Evolutionary conservation across 495 filamentous ascomycete species (phyloP), one percentile per base, ranked within the genome.

Genomic region (Pseudotulostoma volvatum): DNA sequence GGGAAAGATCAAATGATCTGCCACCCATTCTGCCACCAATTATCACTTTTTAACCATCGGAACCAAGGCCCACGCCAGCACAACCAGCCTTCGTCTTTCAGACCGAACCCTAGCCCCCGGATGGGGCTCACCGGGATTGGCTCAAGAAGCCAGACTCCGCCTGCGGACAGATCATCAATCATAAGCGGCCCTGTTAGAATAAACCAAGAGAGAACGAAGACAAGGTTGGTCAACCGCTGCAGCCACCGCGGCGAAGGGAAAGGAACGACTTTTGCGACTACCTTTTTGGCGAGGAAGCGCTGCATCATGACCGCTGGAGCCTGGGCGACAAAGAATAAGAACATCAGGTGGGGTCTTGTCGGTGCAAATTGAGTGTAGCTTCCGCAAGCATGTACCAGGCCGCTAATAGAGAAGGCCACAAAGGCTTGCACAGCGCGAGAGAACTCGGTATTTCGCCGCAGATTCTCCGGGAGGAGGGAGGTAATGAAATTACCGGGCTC

Each of bases 1-100:
- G 23, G n/a, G 28, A 34, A 42, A 15, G 32, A 34, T 58, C 45
- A 71, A 19, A 71, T 18, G 8, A 60, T 42, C 2, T 55, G 49
- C 17, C 77, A 36, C 2, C 80, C 79, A 36, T 60, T 73, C 40
- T 76, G 65, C 80, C 79, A 84, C 67, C 74, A 84, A 19, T 57
- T 55, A 19, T 55, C 53, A 20, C 70, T 74, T 19, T 46, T 52
- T 59, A 64, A 64, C 42, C 66, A 64, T 44, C 59, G 64, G 37
- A 70, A 51, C 43, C 71, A 70, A 25, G 60, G 37, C 34, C 56
- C 48, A 38, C 63, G 59, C 67, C 70, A 78, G 46, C 75, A 61
- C 68, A 66, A 73, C 59, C 66, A 73, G 2, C 67, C 64, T 37
- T 72, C 64, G 0, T 53, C 67, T 25, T 59, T 34, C 5, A 44